These are phyloP conservation scores for Perkinsus olseni DNA, from an alignment of 169 alveolate genomes.

Conservation along the genomic window DNA sequence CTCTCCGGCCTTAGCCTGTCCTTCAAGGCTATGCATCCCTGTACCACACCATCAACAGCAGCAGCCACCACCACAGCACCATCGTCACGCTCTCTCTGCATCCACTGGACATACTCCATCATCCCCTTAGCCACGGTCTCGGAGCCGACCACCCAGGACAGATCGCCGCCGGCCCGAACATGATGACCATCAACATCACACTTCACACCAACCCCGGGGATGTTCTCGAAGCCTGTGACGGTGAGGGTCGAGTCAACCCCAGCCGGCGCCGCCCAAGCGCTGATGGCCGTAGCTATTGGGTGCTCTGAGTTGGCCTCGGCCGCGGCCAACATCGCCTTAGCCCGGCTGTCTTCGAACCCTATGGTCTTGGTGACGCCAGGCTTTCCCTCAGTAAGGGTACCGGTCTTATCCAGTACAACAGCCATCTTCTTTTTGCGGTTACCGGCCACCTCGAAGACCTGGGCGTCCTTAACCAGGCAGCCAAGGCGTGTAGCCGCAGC, in stretches of 20 bases:
- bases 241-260: not conserved
- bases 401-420: constrained; percentile 34
- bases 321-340: not conserved
- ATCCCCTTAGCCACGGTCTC: not conserved
- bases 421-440: not conserved
- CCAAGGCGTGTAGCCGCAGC: constrained; percentile 28
- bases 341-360: not conserved
- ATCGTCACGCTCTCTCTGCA: not conserved
- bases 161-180: not conserved
- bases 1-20: not conserved
- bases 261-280: not conserved
- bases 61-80: not conserved
- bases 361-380: not conserved
- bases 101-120: not conserved
- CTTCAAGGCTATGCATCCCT: not conserved
- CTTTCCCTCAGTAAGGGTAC: constrained; percentile 33
- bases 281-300: not conserved
- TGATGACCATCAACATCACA: constrained; percentile 7
- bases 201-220: not conserved
- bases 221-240: not conserved
- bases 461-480: constrained; percentile 17
- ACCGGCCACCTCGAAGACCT: constrained; percentile 20
- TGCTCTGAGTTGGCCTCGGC: not conserved
- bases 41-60: not conserved
- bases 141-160: not conserved